Evolutionary conservation across 192 early-diverging fungal genomes (phyloP), one percentile per base, ranked within the genome.

Genomic region (Diversispora eburnea): DNA sequence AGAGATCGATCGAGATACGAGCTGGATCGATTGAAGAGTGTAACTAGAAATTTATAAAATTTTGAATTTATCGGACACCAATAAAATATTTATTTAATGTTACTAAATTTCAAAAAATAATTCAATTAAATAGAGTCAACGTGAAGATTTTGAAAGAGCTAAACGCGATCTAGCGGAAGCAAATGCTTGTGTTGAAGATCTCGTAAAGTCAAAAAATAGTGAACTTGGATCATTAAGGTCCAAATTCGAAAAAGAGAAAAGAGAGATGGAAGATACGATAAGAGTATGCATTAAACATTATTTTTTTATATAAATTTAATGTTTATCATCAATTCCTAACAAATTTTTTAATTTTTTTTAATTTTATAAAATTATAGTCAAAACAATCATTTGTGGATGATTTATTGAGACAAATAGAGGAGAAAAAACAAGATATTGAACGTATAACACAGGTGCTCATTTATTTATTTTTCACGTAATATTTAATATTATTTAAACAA

Each of bases 1-100:
- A 88, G 93, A 66, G 93, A 96, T 81, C 88, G 90, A 67, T 87
- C 94, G 57, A 84, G 87, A 72, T 89, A 90, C 47, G 92, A 96
- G 65, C 80, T 94, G 17, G 61, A 72, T 61, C n/a, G 70, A 19
- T 48, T 72, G 47, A 72, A 60, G 17, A 62, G 70, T 61, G 70
- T 72, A 72, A 39, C 25, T 45, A 39, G 39, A 41, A 43, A 42
- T 42, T 62, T 62, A n/a, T 45, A 63, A 17, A 7, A 43, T 63
- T 42, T 43, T 12, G 12, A 15, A 17, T 39, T 63, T 17, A 17
- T 63, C 61, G 8, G 15, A 17, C 3, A 60, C 12, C 12, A 42
- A 25, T 33, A 60, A 9, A 60, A 25, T 25, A 59, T 60, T 5
- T 4, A 25, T 33, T 49, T 13, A 42, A 67, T 5, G 20, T 75